Evolutionary conservation across 805 yeast species (phyloP).

Genomic region (Wickerhamomyces bovis): DNA sequence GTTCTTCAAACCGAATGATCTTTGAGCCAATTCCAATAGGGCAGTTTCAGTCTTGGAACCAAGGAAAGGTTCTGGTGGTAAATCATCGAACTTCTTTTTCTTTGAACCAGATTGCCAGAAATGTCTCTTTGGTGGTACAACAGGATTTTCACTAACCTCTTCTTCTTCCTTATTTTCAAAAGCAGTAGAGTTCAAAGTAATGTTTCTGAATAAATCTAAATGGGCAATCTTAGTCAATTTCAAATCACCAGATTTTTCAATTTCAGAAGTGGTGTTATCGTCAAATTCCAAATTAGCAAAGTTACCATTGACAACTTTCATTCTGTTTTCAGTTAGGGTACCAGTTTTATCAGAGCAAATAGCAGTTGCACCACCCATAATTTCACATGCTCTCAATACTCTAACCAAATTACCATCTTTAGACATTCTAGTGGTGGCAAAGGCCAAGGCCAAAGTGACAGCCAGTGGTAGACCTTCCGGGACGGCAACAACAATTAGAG

Average conservation of each 20-base stretch:
- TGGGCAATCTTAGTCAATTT: slow-evolving; percentile 6
- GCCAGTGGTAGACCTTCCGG: slow-evolving; percentile 99
- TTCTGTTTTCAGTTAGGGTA: slow-evolving; percentile 87
- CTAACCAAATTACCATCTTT: slow-evolving; percentile 95
- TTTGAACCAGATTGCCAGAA: slow-evolving; percentile 16
- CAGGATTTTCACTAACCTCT: slow-evolving; percentile 23
- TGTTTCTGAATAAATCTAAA: slow-evolving; percentile 43
- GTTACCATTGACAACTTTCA: slow-evolving; percentile 81
- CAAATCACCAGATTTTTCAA: slow-evolving; percentile 13
- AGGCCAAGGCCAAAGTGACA: slow-evolving; percentile 92
- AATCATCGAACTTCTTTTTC: slow-evolving; percentile 2
- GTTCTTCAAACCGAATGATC: slow-evolving; percentile 42
- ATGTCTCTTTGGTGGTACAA: slow-evolving; percentile 16
- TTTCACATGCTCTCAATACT: slow-evolving; percentile 89
- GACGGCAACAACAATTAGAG: slow-evolving; percentile 95
- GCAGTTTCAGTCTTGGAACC: slow-evolving; percentile 98
- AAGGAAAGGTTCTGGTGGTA: slow-evolving; percentile 50
- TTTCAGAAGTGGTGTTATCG: slow-evolving; percentile 29
- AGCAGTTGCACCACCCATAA: slow-evolving; percentile 98
- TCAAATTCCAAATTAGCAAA: slow-evolving; percentile 56
- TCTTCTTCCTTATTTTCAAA: slow-evolving; percentile 54
- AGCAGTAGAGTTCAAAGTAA: slow-evolving; percentile 80
- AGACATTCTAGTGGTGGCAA: slow-evolving; percentile 98
- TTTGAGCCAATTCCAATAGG: slow-evolving; percentile 59
- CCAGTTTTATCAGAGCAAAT: slow-evolving; percentile 98